Percentiles rank a stretch among this genome's conserved stretches.
Evolutionary conservation across 306 rosid species (phyloP).

Genomic region (Acacia confusa): DNA sequence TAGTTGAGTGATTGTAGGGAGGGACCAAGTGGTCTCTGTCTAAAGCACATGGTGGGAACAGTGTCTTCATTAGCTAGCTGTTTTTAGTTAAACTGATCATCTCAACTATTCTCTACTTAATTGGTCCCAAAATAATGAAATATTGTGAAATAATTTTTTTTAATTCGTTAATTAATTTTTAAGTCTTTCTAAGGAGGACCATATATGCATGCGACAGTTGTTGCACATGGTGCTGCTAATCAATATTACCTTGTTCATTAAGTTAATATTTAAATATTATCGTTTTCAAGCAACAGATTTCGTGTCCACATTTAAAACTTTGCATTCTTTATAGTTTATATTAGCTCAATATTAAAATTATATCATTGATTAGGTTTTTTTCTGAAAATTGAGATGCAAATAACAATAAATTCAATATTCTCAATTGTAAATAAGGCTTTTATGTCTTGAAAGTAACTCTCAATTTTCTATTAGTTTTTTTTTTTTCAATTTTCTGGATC

Average conservation of each 20-base stretch:
- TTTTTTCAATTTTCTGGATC: no score
- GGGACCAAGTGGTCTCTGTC: conserved; percentile 39
- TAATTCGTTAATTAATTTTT: not conserved
- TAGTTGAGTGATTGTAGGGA: conserved; percentile 41
- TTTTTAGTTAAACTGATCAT: conserved; percentile 21
- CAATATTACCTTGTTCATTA: not conserved
- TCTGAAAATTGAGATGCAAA: not conserved
- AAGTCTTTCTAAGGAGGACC: conserved; percentile 15
- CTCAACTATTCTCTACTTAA: conserved; percentile 6
- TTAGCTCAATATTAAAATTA: not conserved
- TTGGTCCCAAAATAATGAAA: conserved; percentile 12
- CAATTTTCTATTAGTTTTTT: not conserved
- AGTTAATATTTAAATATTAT: not conserved
- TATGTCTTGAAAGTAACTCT: not conserved
- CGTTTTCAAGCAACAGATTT: not conserved
- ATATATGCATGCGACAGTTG: conserved; percentile 28
- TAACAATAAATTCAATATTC: no score
- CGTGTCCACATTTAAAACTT: no score
- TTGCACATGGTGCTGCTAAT: conserved; percentile 7
- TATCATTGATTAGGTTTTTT: not conserved
- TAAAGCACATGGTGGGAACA: conserved; percentile 63
- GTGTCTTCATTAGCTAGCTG: conserved; percentile 34
- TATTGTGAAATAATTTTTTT: not conserved
- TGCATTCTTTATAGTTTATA: not conserved
- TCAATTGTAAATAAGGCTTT: not conserved